Evolutionary conservation across 108 stramenopile genomes (phyloP).

Genomic region (Cyclostephanos invisitatus): DNA sequence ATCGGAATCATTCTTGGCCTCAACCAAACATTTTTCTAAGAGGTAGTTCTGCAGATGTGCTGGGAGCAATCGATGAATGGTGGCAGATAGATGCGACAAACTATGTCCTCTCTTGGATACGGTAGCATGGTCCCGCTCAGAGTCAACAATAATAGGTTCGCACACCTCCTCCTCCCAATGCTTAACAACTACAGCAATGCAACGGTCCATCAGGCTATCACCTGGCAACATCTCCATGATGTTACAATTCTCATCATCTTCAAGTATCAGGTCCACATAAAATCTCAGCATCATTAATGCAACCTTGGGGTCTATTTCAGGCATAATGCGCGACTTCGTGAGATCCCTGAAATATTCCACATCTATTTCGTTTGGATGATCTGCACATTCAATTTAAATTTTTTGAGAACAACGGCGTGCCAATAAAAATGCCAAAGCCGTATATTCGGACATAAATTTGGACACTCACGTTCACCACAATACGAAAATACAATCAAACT

Average conservation of each 20-base stretch:
- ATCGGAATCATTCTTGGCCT: slow-evolving; percentile 30
- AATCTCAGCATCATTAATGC: slow-evolving; percentile 49
- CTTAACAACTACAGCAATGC: slow-evolving; percentile 31
- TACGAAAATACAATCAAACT: slow-evolving; percentile 53
- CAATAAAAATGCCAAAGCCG: neutral
- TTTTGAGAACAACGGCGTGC: neutral
- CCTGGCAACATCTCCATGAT: slow-evolving; percentile 42
- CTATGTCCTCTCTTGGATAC: slow-evolving; percentile 3
- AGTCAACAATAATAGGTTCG: slow-evolving; percentile 35
- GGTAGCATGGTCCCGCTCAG: slow-evolving; percentile 28
- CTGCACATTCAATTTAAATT: neutral
- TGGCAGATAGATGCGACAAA: slow-evolving; percentile 26
- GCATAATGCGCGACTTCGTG: slow-evolving; percentile 41
- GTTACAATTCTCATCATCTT: slow-evolving; percentile 36
- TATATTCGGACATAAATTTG: neutral
- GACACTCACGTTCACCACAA: slow-evolving; percentile 40
- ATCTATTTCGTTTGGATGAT: slow-evolving; percentile 45
- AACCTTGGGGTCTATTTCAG: slow-evolving; percentile 35
- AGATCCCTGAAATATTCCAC: slow-evolving; percentile 50
- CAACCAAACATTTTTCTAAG: slow-evolving; percentile 46
- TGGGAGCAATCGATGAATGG: slow-evolving; percentile 40
- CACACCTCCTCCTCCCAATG: slow-evolving; percentile 45
- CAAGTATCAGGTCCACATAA: slow-evolving; percentile 38
- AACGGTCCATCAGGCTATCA: slow-evolving; percentile 40
- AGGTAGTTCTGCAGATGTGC: slow-evolving; percentile 35